Base-by-base conservation (phyloP, 495 filamentous ascomycete species). In the Aspergillus bridgeri region DNA sequence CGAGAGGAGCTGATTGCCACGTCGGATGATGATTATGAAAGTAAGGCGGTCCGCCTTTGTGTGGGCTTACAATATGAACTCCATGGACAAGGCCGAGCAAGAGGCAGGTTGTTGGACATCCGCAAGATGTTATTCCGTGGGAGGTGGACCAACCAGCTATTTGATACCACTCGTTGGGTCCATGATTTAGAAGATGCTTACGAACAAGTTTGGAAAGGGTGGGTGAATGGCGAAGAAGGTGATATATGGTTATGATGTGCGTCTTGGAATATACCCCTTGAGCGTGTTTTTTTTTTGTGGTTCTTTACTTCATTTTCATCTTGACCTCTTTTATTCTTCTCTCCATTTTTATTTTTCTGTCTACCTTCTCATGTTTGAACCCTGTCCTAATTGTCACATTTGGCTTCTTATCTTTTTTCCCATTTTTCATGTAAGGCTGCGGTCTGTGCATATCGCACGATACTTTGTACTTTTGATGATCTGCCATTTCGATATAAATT, bases 121-220 rank as follows among this genome's bases (percentile, higher is more conserved):
- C 81, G 94, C 57, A 86, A 82, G 66, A 73, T 96, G 69, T 71
- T 99, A 51, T 98, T 88, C 69, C 82, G 88, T 58, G 86, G 84
- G 60, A 86, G 92, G 57, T 92, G 89, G 85, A 84, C 75, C 24
- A 93, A 90, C 66, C 86, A 86, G 49, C 79, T 98, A 42, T 99
- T 98, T 70, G 89, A 99, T 72, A 99, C 94, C 21, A 79, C 76
- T 60, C 82, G 95, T 59, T 99, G 94, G 94, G 94, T 99, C 44
- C 76, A 79, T 42, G 92, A 98, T 77, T 69, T 99, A 56, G 94
- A 99, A 75, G 79, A 83, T 57, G 92, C 91, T 19, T 98, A 97
- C 67, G 85, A 88, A 57, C 82, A 86, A 65, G 92, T 91, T 9
- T 99, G 94, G 94, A 79, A 81, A 60, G 79, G 83, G 65, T 98